phyloP scores from a whole-genome alignment of 768 basidiomycete species.

The Mrakia hoshinonis region DNA sequence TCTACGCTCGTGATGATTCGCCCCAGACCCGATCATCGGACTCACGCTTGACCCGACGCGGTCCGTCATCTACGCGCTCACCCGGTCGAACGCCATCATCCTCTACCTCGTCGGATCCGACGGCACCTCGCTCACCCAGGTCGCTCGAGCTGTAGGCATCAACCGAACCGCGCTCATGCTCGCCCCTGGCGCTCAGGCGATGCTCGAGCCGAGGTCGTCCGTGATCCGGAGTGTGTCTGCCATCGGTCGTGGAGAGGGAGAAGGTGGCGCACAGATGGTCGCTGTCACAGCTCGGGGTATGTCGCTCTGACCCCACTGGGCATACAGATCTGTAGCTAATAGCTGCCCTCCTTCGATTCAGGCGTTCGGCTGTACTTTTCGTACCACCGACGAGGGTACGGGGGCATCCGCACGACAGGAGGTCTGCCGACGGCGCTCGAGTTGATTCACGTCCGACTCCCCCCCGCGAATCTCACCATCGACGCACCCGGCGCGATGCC shows the following conservation, averaged over 20 bases:
- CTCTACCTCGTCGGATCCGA: conserved; percentile 48
- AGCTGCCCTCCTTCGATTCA: not conserved
- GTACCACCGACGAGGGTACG: conserved; percentile 35
- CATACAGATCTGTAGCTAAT: not conserved
- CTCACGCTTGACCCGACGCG: conserved; percentile 60
- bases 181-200: conserved; percentile 40
- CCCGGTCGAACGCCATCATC: conserved; percentile 56
- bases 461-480: conserved; percentile 54
- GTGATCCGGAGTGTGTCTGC: conserved; percentile 16
- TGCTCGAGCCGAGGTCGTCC: conserved; percentile 13
- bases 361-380: conserved; percentile 76
- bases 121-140: conserved; percentile 25
- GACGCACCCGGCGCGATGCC: conserved; percentile 45
- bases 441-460: conserved; percentile 68
- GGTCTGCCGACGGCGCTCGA: conserved; percentile 48
- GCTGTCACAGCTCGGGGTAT: conserved; percentile 22
- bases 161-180: conserved; percentile 58
- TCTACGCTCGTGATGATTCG: not conserved
- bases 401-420: conserved; percentile 34
- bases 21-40: conserved; percentile 59
- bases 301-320: not conserved
- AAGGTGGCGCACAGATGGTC: conserved; percentile 25
- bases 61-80: conserved; percentile 69
- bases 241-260: conserved; percentile 20
- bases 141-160: conserved; percentile 31